Base-by-base conservation (phyloP, 208 protist species). In the Hexamita inflata region DNA sequence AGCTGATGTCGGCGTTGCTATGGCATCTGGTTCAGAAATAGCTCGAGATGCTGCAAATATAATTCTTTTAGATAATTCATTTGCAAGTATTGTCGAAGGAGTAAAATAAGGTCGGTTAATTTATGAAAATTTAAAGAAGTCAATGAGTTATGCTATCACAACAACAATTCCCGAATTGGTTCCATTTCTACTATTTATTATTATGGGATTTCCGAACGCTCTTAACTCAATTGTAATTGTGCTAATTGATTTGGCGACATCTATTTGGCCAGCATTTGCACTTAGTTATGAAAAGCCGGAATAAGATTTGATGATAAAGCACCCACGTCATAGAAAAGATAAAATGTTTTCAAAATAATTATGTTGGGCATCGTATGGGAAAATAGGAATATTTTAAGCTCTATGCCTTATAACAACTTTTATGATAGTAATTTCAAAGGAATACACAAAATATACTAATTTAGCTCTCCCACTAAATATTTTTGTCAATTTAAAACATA, bases 21-120 rank as follows among this genome's bases (percentile, higher is more conserved):
- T 98, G 94, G 90, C 90, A 34, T 86, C 89, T 64, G 94, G 93
- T 24, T 94, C 92, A 13, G 92, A 94, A 49, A 87, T 94, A 29
- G 91, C 92, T 4, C 88, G 91, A 75, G 68, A 90, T 68, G 89
- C 89, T 15, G 85, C 84, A 32, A 90, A 94, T 74, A 92, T 94
- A 59, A 81, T 94, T 57, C 75, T 98, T 41, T 77, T 95, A 42
- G 94, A 98, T 81, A 91, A 98, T 87, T 95, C 95, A 81, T 98
- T 98, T 70, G 77, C 82, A 13, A 91, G 91, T 0, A 95, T 98
- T 83, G 92, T 97, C 24, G 32, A 19, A 9, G 78, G 73, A 39
- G 45, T 79, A 24, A 60, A 77, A 66, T 34, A 81, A 40, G 78
- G 78, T 26, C 13, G 78, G 7, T 7, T 75, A 1, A 81, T 81